These are phyloP conservation scores for Naumovozyma baii DNA, from an alignment of 805 yeast genomes.

Conservation along the genomic window DNA sequence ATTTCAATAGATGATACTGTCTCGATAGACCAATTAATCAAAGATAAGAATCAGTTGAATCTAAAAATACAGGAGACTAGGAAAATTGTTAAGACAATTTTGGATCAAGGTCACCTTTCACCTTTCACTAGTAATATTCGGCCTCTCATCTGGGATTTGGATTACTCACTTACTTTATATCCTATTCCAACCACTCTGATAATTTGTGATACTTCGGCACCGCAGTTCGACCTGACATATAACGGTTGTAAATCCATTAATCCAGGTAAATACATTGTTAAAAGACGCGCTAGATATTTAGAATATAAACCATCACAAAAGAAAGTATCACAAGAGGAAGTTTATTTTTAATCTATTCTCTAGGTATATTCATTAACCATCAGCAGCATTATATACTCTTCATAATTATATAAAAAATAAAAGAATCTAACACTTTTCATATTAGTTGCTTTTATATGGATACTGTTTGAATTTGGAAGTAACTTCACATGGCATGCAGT, in stretches of 20 bases:
- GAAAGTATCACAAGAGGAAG: conserved; percentile 39
- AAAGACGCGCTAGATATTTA: conserved; percentile 50
- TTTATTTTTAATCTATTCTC: conserved; percentile 29
- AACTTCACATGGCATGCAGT: conserved; percentile 59
- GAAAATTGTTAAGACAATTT: conserved; percentile 63
- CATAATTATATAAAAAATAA: background rate
- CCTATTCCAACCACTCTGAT: conserved; percentile 68
- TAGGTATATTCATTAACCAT: background rate
- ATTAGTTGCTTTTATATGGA: conserved; percentile 18
- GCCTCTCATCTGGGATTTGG: conserved; percentile 62
- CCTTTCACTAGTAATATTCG: conserved; percentile 60
- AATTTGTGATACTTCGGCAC: conserved; percentile 62
- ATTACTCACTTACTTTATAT: conserved; percentile 55
- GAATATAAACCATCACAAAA: conserved; percentile 61
- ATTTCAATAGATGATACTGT: conserved; percentile 7
- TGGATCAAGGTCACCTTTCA: conserved; percentile 81
- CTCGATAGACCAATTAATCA: conserved; percentile 22
- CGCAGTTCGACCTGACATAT: conserved; percentile 64
- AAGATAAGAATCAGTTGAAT: conserved; percentile 31
- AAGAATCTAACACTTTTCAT: background rate
- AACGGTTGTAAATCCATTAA: conserved; percentile 76
- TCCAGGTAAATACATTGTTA: conserved; percentile 47
- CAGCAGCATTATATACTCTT: background rate
- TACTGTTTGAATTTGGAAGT: conserved; percentile 31
- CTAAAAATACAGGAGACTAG: conserved; percentile 50